Evolutionary conservation across 768 basidiomycete genomes (phyloP), one percentile per base, ranked within the genome.

Genomic region (Naematelia encephala): DNA sequence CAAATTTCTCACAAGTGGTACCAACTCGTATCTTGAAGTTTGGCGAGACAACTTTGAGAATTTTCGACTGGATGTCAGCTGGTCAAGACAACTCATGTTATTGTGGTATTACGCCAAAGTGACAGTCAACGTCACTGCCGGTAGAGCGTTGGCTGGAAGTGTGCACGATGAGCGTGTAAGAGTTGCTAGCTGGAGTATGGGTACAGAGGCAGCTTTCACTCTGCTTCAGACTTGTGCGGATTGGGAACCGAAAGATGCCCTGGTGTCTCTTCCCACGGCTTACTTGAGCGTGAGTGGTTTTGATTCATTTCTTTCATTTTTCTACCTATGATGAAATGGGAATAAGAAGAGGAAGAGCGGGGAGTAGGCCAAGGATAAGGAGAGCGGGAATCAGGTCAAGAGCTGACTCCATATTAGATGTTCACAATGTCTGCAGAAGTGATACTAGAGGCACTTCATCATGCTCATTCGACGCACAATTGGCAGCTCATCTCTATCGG

Each of bases 241-340:
- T 2, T 69, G 68, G 68, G 26, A 25, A n/a, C 51, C 59, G 22
- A 16, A 14, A n/a, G 49, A 50, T 13, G 51, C 25, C 28, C 25
- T 69, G 22, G 44, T 54, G 12, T 58, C 66, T 43, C 48, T 69
- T 2, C 60, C 62, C 10, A 58, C 58, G 42, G 47, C 61, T 4
- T 69, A 66, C 46, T 46, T 66, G 21, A 4, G 34, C 5, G 59
- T 61, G 34, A 61, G 59, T 56, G 29, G 1, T 19, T 39, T 39
- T 39, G 34, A 8, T 39, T 39, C 34, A 8, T 39, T 8, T 39
- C 34, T 16, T 39, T 39, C n/a, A n/a, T n/a, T n/a, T n/a, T n/a
- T n/a, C n/a, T n/a, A n/a, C n/a, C n/a, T n/a, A n/a, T n/a, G n/a
- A n/a, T n/a, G n/a, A n/a, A n/a, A n/a, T n/a, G n/a, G n/a, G n/a